These are phyloP conservation scores for Endothia cerciana DNA, from an alignment of 2,329 filamentous ascomycete species.

Conservation along the genomic window DNA sequence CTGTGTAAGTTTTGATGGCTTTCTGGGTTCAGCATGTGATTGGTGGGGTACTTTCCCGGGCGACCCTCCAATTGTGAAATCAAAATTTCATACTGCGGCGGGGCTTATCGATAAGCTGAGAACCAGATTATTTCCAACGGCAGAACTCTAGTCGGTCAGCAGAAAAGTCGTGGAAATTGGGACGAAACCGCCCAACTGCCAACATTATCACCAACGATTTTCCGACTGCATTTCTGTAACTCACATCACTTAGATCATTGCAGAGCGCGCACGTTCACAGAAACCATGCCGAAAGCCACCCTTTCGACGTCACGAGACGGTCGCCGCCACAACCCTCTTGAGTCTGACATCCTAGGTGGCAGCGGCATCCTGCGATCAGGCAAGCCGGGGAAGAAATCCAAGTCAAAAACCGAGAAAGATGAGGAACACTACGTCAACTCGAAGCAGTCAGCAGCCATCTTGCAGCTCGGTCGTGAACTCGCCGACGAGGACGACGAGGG, in stretches of 20 bases:
- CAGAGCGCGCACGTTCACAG: neutral
- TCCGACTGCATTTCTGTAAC: neutral
- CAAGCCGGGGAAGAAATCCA: slow-evolving; percentile 45
- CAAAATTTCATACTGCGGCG: slow-evolving; percentile 4
- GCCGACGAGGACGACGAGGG: slow-evolving; percentile 74
- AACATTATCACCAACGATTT: neutral
- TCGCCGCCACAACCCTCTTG: slow-evolving; percentile 85
- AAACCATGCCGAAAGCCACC: slow-evolving; percentile 78
- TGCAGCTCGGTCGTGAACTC: slow-evolving; percentile 87
- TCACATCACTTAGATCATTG: neutral
- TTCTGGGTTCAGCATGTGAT: slow-evolving; percentile 22
- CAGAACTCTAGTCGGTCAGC: slow-evolving; percentile 19
- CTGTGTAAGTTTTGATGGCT: neutral
- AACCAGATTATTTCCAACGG: slow-evolving; percentile 12
- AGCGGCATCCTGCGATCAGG: slow-evolving; percentile 65
- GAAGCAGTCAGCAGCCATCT: slow-evolving; percentile 84
- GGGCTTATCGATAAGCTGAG: slow-evolving; percentile 25
- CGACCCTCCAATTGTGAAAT: neutral
- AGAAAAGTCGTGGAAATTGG: slow-evolving; percentile 17
- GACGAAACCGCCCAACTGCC: slow-evolving; percentile 5
- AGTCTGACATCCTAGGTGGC: slow-evolving; percentile 76
- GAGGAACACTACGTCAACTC: slow-evolving; percentile 80
- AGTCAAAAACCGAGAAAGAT: slow-evolving; percentile 75
- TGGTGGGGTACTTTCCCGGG: slow-evolving; percentile 9
- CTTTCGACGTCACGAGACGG: slow-evolving; percentile 61